Evolutionary conservation across 83 land plant species (phyloP).

Genomic region (Picea abies): DNA sequence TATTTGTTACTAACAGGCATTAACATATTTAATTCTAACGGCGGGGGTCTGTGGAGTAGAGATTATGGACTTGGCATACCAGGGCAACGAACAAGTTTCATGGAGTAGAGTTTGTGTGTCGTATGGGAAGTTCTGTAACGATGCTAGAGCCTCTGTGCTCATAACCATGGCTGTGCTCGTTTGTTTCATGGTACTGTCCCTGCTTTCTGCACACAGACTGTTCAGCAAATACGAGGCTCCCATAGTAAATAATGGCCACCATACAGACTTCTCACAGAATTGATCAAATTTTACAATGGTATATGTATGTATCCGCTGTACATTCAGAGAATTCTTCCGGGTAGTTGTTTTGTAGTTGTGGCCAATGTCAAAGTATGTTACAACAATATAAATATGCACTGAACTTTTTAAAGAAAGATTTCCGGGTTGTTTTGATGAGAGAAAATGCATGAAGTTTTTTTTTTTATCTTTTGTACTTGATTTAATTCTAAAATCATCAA

Average conservation of each 20-base stretch:
- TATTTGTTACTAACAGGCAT: constrained; percentile 22
- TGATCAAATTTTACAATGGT: too few relatives aligned
- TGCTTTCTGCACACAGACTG: constrained; percentile 52
- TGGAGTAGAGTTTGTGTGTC: constrained; percentile 61
- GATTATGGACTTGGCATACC: constrained; percentile 40
- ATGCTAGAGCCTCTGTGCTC: constrained; percentile 28
- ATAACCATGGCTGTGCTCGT: constrained; percentile 33
- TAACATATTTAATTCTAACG: constrained; percentile 55
- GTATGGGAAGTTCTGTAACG: constrained; percentile 55
- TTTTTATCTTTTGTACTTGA: too few relatives aligned
- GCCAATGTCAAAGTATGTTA: too few relatives aligned
- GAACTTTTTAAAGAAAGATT: too few relatives aligned
- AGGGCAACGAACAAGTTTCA: constrained; percentile 44
- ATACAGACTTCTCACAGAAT: too few relatives aligned
- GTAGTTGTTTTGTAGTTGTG: too few relatives aligned
- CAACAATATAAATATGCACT: too few relatives aligned
- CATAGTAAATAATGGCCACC: not conserved
- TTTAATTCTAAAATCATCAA: too few relatives aligned
- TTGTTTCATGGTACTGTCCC: constrained; percentile 45
- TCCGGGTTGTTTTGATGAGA: too few relatives aligned
- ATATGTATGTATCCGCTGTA: too few relatives aligned
- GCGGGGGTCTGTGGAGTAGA: constrained; percentile 42
- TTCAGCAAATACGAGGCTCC: constrained; percentile 62
- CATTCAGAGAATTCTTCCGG: too few relatives aligned
- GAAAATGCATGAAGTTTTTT: too few relatives aligned